Conservation (phyloP, 352 stramenopile genomes). For the Globisporangium barbulae region DNA sequence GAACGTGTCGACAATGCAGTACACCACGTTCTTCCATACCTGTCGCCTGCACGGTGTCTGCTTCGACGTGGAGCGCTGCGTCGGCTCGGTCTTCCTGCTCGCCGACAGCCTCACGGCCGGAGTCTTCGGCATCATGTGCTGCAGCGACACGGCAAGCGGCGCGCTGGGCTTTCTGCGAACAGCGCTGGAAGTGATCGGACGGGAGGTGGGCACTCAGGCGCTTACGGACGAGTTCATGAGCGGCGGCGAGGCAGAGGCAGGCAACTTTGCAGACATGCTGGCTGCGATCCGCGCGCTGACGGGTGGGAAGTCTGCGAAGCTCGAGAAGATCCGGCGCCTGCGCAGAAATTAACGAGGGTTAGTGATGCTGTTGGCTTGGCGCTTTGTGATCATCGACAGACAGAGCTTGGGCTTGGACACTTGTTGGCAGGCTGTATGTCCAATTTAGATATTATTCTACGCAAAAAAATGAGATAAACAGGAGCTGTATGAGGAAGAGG, state of each 20-base stretch:
- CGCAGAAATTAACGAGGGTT: conserved; percentile 15
- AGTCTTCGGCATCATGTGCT: conserved; percentile 68
- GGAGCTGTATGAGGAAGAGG: neutral
- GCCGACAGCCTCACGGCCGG: conserved; percentile 77
- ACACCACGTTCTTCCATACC: conserved; percentile 84
- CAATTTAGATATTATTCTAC: conserved; percentile 29
- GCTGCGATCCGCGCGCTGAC: conserved; percentile 41
- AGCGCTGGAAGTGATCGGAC: conserved; percentile 71
- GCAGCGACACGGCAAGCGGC: conserved; percentile 44
- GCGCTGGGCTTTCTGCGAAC: conserved; percentile 59
- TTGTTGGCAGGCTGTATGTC: neutral
- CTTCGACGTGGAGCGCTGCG: conserved; percentile 68
- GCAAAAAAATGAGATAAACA: conserved; percentile 8
- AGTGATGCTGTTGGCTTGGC: neutral
- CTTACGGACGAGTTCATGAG: conserved; percentile 16
- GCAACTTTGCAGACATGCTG: conserved; percentile 68
- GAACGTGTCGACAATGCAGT: conserved; percentile 73
- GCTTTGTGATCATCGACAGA: neutral
- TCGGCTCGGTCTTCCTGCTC: conserved; percentile 75
- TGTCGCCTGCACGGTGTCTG: conserved; percentile 86
- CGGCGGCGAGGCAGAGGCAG: conserved; percentile 13
- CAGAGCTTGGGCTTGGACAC: neutral
- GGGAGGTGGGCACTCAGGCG: conserved; percentile 50
- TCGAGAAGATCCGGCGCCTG: conserved; percentile 38
- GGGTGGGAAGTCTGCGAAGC: conserved; percentile 34